These are phyloP conservation scores for Lactarius sanguifluus DNA, from an alignment of 768 basidiomycete genomes.

Conservation along the genomic window DNA sequence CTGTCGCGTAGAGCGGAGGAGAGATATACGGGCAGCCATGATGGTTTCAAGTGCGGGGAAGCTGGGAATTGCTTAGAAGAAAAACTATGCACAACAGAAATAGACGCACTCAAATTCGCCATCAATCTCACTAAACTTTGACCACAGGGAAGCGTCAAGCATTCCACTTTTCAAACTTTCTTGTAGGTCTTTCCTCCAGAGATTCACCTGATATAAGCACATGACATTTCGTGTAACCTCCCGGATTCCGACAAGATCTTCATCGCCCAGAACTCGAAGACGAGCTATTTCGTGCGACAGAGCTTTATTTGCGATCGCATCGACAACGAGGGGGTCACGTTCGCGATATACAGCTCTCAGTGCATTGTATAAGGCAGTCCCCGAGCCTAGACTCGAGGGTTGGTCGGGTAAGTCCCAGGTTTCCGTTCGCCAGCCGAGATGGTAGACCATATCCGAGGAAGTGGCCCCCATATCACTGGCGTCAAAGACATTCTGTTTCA, in stretches of 20 bases:
- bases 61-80: conserved; percentile 41
- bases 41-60: conserved; percentile 76
- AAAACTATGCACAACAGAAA: background rate
- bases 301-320: conserved; percentile 48
- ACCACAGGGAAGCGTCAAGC: conserved; percentile 40
- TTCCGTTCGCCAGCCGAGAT: conserved; percentile 91
- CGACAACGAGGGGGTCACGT: conserved; percentile 52
- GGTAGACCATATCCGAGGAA: conserved; percentile 60
- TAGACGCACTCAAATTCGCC: conserved; percentile 63
- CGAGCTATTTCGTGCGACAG: conserved; percentile 62
- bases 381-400: conserved; percentile 44
- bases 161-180: conserved; percentile 37
- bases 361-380: conserved; percentile 69
- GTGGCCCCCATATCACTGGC: conserved; percentile 33
- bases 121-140: conserved; percentile 48
- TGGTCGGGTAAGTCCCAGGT: conserved; percentile 91
- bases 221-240: conserved; percentile 69
- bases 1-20: conserved; percentile 69
- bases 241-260: conserved; percentile 77
- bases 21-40: conserved; percentile 76
- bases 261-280: conserved; percentile 66
- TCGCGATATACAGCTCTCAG: conserved; percentile 83
- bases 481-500: conserved; percentile 50
- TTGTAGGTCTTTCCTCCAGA: conserved; percentile 54
- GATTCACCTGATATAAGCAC: conserved; percentile 73